phyloP scores from a whole-genome alignment of 176 grass and related monocot genomes.

The Carex scoparia region DNA sequence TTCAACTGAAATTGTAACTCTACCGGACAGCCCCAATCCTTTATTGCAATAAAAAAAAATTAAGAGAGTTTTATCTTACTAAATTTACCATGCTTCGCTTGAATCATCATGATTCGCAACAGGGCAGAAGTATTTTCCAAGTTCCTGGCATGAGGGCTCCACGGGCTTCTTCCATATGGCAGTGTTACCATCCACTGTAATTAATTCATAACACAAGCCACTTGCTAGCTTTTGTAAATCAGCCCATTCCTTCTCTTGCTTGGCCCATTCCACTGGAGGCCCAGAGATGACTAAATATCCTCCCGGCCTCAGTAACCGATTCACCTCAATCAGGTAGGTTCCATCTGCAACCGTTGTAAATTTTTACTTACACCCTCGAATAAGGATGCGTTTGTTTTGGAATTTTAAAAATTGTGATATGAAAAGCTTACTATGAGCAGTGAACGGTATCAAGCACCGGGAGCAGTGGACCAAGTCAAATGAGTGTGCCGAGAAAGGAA shows the following conservation, averaged over 20 bases:
- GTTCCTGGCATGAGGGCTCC: conserved; percentile 43
- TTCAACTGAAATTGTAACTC: not conserved
- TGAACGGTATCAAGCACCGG: conserved; percentile 88
- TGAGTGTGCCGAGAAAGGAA: conserved; percentile 70
- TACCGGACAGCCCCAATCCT: not conserved
- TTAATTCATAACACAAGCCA: conserved; percentile 65
- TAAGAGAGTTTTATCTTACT: not conserved
- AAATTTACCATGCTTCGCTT: conserved; percentile 74
- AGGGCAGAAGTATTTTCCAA: conserved; percentile 57
- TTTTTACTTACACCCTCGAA: conserved; percentile 8
- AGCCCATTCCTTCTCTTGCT: conserved; percentile 75
- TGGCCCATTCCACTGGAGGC: conserved; percentile 69
- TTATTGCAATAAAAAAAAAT: too few relatives aligned
- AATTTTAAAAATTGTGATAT: not conserved
- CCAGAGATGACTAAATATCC: conserved; percentile 88
- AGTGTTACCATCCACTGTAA: conserved; percentile 70
- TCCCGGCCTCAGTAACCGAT: conserved; percentile 75
- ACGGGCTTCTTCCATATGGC: conserved; percentile 81
- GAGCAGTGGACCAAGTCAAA: conserved; percentile 96
- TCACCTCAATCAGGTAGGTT: conserved; percentile 82
- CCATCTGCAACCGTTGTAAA: conserved; percentile 55
- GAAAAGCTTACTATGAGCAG: conserved; percentile 61
- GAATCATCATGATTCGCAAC: conserved; percentile 59
- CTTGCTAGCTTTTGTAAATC: conserved; percentile 48
- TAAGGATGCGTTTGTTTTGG: not conserved